Percentiles rank a stretch among this genome's conserved stretches.
These are phyloP conservation scores for Phlegmacium glaucopus DNA, from an alignment of 768 basidiomycete genomes.

Conservation along the genomic window DNA sequence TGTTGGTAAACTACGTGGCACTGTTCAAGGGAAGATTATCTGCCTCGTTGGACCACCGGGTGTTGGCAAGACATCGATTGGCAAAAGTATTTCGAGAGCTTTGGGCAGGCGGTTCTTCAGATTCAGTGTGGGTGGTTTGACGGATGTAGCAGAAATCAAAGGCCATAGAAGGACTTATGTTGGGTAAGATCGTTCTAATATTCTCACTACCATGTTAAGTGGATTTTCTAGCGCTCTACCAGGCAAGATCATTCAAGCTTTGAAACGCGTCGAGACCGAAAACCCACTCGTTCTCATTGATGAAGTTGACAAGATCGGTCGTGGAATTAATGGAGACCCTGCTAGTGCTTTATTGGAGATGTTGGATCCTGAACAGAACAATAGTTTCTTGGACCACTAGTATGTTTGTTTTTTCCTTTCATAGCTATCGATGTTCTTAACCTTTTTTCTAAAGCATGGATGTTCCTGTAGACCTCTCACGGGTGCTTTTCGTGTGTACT, in stretches of 20 bases:
- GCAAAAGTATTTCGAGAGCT: constrained; percentile 91
- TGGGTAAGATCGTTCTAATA: too few species aligned
- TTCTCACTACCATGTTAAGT: too few species aligned
- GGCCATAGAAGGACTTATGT: too few species aligned
- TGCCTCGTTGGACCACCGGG: constrained; percentile 96
- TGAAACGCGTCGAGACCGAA: constrained; percentile 91
- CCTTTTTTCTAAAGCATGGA: constrained; percentile 72
- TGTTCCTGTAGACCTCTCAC: too few species aligned
- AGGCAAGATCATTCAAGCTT: constrained; percentile 92
- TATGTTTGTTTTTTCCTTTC: constrained; percentile 34
- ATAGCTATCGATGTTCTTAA: too few species aligned
- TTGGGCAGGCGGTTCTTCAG: constrained; percentile 92
- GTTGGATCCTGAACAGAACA: constrained; percentile 95
- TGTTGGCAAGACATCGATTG: constrained; percentile 96
- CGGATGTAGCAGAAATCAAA: constrained; percentile 97
- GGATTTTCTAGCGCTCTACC: constrained; percentile 88
- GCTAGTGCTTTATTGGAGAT: constrained; percentile 89
- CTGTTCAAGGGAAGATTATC: too few species aligned
- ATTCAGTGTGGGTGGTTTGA: constrained; percentile 94
- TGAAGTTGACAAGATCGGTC: constrained; percentile 93
- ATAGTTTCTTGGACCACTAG: constrained; percentile 94
- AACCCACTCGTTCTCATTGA: constrained; percentile 94
- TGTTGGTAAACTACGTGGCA: too few species aligned
- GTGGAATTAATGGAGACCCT: constrained; percentile 90
- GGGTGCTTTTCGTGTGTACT: constrained; percentile 99